These are phyloP conservation scores for Zymoseptoria tritici DNA, from an alignment of 2,329 filamentous ascomycete species.

Conservation along the genomic window DNA sequence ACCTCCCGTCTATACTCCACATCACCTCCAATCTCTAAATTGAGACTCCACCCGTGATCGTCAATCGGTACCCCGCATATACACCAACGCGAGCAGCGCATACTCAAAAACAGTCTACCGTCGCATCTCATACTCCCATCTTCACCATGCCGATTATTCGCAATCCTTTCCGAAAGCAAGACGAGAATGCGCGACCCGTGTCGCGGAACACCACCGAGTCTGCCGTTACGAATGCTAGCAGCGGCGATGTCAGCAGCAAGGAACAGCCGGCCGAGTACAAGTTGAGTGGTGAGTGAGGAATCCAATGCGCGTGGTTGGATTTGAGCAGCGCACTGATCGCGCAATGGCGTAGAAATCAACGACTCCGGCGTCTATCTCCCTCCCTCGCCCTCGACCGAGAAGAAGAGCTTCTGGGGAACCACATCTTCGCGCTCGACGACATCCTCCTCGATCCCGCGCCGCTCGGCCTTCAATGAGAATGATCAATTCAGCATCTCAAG, in stretches of 20 bases:
- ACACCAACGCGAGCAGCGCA: background rate
- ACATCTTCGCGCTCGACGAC: conserved; percentile 44
- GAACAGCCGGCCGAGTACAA: conserved; percentile 43
- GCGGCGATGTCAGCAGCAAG: background rate
- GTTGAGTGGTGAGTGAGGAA: conserved; percentile 41
- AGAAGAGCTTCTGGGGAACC: conserved; percentile 62
- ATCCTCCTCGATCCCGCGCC: conserved; percentile 47
- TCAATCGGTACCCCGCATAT: background rate
- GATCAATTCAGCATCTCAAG: conserved; percentile 93
- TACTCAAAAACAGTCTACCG: conserved; percentile 1
- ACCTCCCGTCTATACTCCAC: background rate
- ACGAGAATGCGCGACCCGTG: conserved; percentile 28
- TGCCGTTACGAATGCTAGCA: background rate
- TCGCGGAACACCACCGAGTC: background rate
- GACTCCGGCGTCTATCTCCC: conserved; percentile 92
- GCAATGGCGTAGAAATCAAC: conserved; percentile 65
- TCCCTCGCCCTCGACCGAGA: conserved; percentile 85
- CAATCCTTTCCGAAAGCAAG: conserved; percentile 33
- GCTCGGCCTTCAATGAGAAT: conserved; percentile 65
- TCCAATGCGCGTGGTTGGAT: background rate
- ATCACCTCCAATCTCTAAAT: too few relatives aligned
- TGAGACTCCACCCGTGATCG: too few relatives aligned
- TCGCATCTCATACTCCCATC: conserved; percentile 37
- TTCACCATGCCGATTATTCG: conserved; percentile 34
- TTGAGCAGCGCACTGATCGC: conserved; percentile 1